Base-by-base conservation (phyloP, 2,329 filamentous ascomycete species). In the Aspergillus floridensis region DNA sequence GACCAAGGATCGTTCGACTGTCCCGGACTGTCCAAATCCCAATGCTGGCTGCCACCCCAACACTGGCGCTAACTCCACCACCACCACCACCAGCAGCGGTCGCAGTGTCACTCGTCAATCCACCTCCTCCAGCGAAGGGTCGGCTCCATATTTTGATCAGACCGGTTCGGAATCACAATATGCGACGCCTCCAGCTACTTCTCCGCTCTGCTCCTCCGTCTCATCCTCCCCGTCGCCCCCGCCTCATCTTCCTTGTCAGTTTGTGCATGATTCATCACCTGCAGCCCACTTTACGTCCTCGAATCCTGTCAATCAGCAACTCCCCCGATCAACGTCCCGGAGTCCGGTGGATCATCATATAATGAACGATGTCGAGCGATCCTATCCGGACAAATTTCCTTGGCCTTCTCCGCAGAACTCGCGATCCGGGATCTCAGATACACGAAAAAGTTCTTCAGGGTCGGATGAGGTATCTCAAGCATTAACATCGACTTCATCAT, bases 1-100 rank as follows among this genome's bases (percentile, higher is more conserved):
- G 55, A 72, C 71, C 32, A 74, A 69, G 59, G 70, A 71, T 31
- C 69, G 69, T 51, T 59, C 64, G 11, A 49, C 58, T 8, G 64
- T 51, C 47, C 47, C 57, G 11, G 61, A 62, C 22, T 38, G 56
- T 6, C 58, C 62, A 26, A 58, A 61, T 6, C 46, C 21, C 22
- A 59, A 10, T 7, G 38, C 12, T 8, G 14, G 38, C n/a, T 44
- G 38, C 38, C 7, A n/a, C 38, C 14, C 38, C 14, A 6, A 44
- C 14, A 0, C 14, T 8, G 38, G 38, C 16, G 14, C 38, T 14
- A 12, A 44, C 38, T 8, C 38, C 38, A 41, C 38, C 26, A 26
- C 26, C 16, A 41, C 5, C 38, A 29, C 26, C 38, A 44, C 5
- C 38, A 44, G n/a, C 14, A 38, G 14, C 14, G 12, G 35, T 19